A percentile compares a stretch with the other conserved stretches of the same genome.
These are phyloP conservation scores for Isatis tinctoria DNA, from an alignment of 345 rosid species.

Conservation along the genomic window DNA sequence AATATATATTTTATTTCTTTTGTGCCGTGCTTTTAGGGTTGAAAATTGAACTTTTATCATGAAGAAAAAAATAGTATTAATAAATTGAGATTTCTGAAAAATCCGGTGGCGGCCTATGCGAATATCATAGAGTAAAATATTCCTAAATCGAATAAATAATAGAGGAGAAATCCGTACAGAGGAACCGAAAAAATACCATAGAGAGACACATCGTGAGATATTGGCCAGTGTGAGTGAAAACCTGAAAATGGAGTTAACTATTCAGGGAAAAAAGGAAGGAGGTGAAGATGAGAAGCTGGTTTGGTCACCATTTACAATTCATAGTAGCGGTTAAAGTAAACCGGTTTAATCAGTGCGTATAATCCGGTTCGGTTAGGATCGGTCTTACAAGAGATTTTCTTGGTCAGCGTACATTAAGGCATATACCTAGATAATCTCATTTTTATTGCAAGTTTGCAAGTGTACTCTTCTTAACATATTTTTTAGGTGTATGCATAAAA, in stretches of 20 bases:
- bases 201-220: background rate
- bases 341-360: background rate
- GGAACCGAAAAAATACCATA: constrained; percentile 4
- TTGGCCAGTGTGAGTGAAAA: constrained; percentile 4
- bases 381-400: background rate
- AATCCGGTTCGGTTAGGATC: background rate
- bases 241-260: background rate
- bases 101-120: constrained; percentile 47
- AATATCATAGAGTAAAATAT: constrained; percentile 14
- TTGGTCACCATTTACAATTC: background rate
- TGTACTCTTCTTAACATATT: background rate
- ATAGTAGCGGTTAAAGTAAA: background rate
- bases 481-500: background rate
- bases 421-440: too few relatives aligned
- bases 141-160: constrained; percentile 26
- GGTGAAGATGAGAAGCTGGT: background rate
- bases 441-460: background rate
- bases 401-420: background rate
- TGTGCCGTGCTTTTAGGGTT: constrained; percentile 33
- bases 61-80: background rate
- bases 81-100: constrained; percentile 44
- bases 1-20: background rate
- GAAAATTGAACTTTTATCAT: constrained; percentile 14
- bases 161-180: constrained; percentile 12
- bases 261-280: background rate